Percentiles rank a stretch among this genome's conserved stretches.
Evolutionary conservation across 2,329 filamentous ascomycete genomes (phyloP).

Genomic region (Orbilia quercus): DNA sequence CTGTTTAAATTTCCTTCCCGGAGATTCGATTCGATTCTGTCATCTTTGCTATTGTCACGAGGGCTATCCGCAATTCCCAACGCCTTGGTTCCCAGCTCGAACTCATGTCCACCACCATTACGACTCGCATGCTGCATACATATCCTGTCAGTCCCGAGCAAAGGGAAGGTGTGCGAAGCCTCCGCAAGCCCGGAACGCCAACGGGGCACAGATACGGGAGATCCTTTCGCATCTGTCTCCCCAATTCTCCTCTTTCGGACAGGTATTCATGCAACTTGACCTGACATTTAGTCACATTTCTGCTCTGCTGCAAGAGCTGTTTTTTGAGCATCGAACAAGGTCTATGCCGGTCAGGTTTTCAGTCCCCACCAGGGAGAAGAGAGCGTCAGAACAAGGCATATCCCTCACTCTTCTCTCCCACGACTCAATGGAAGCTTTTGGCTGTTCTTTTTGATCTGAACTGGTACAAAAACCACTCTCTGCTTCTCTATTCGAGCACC

Average conservation of each 20-base stretch:
- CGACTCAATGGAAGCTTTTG: neutral
- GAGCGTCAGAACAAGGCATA: neutral
- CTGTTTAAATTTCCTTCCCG: neutral
- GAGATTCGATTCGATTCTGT: too few species aligned
- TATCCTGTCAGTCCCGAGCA: neutral
- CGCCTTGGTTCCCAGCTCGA: constrained; percentile 31
- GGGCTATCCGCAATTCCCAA: constrained; percentile 20
- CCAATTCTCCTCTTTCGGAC: constrained; percentile 16
- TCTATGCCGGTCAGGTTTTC: constrained; percentile 21
- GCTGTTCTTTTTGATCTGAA: constrained; percentile 13
- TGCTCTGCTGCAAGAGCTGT: constrained; percentile 11
- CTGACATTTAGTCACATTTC: constrained; percentile 24
- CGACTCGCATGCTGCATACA: constrained; percentile 16
- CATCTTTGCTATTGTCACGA: too few species aligned
- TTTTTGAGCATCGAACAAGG: constrained; percentile 14
- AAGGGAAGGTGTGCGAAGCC: neutral
- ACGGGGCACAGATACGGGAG: constrained; percentile 15
- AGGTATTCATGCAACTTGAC: constrained; percentile 33
- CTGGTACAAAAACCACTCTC: neutral
- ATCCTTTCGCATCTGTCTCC: constrained; percentile 30
- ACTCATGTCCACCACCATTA: constrained; percentile 14
- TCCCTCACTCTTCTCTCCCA: constrained; percentile 10
- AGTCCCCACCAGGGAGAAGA: constrained; percentile 7
- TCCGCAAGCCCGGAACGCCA: neutral
- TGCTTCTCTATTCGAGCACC: neutral